Evolutionary conservation across 495 filamentous ascomycete species (phyloP).

Genomic region (Trichoderma virens): DNA sequence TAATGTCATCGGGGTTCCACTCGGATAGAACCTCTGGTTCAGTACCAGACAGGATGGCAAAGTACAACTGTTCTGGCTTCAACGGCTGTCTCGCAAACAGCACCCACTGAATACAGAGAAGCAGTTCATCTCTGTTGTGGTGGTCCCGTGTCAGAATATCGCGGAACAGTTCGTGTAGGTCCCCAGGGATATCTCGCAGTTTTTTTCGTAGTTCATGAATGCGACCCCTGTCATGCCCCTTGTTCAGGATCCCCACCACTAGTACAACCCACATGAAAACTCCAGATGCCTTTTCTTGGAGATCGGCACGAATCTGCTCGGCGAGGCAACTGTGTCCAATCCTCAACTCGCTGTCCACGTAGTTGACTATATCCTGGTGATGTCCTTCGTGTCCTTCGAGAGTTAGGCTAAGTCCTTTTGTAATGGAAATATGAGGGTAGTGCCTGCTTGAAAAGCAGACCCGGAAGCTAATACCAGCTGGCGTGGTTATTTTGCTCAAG

Average conservation of each 20-base stretch:
- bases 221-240: slow-evolving; percentile 22
- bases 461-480: slow-evolving; percentile 21
- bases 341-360: slow-evolving; percentile 3
- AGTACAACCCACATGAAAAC: slow-evolving; percentile 36
- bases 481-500: slow-evolving; percentile 7
- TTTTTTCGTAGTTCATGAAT: slow-evolving; percentile 16
- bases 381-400: slow-evolving; percentile 20
- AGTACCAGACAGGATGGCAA: slow-evolving; percentile 19
- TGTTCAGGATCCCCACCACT: slow-evolving; percentile 31
- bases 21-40: too few species aligned
- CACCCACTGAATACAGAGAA: slow-evolving; percentile 32
- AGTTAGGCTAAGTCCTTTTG: slow-evolving; percentile 15
- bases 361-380: slow-evolving; percentile 11
- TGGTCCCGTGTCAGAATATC: slow-evolving; percentile 27
- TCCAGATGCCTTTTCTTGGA: slow-evolving; percentile 28
- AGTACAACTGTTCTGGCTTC: slow-evolving; percentile 23
- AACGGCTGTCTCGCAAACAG: slow-evolving; percentile 27
- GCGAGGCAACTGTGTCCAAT: slow-evolving; percentile 1
- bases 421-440: slow-evolving; percentile 22
- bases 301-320: slow-evolving; percentile 15
- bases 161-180: slow-evolving; percentile 28
- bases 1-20: too few species aligned
- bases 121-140: slow-evolving; percentile 14
- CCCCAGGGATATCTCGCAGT: slow-evolving; percentile 26
- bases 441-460: slow-evolving; percentile 26